Evolutionary conservation across 192 early-diverging fungal genomes (phyloP).

Genomic region (Entomortierella lignicola): DNA sequence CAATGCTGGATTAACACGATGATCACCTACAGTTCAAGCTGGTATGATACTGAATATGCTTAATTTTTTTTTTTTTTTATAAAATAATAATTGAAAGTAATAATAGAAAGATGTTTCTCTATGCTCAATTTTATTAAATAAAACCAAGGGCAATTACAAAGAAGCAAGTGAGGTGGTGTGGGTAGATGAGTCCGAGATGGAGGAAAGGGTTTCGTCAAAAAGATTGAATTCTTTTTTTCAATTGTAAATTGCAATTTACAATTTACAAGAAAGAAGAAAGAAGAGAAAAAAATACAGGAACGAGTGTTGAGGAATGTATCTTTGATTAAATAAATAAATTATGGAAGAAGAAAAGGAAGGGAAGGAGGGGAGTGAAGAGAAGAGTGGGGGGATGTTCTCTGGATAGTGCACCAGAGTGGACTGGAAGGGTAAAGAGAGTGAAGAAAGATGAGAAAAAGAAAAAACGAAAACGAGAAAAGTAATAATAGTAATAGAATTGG

Average conservation of each 20-base stretch:
- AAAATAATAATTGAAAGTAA: too few relatives aligned
- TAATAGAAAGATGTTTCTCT: too few relatives aligned
- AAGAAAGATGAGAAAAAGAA: not conserved
- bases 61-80: too few relatives aligned
- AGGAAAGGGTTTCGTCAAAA: not conserved
- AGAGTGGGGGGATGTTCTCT: not conserved
- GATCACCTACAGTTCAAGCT: too few relatives aligned
- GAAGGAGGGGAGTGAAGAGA: not conserved
- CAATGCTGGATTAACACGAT: too few relatives aligned
- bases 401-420: not conserved
- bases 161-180: too few relatives aligned
- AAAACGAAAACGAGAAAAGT: not conserved
- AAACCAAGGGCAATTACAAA: too few relatives aligned
- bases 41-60: too few relatives aligned
- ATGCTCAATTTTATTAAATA: too few relatives aligned
- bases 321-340: not conserved
- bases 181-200: constrained; percentile 3
- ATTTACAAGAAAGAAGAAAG: not conserved
- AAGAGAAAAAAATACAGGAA: not conserved
- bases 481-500: not conserved
- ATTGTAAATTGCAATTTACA: too few relatives aligned
- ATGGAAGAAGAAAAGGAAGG: not conserved
- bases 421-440: not conserved
- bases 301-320: not conserved
- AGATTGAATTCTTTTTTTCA: not conserved